phyloP scores from a whole-genome alignment of 2,329 filamentous ascomycete genomes.

The Ascochyta koolunga region DNA sequence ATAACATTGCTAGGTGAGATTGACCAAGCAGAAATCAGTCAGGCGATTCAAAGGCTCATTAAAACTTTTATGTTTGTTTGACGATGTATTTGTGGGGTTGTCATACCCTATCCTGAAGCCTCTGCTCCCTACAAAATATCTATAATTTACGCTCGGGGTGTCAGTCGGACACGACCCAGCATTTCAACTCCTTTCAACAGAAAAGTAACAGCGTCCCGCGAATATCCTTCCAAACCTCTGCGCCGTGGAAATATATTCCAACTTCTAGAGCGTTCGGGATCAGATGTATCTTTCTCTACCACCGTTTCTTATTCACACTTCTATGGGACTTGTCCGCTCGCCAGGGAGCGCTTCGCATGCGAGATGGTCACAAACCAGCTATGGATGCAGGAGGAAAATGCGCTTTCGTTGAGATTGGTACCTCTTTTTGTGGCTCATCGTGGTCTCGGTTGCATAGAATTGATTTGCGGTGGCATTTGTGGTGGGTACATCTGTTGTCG shows the following conservation, averaged over 20 bases:
- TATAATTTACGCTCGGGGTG: background rate
- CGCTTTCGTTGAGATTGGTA: background rate
- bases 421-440: constrained; percentile 34
- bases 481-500: constrained; percentile 63
- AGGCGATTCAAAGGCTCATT: background rate
- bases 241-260: background rate
- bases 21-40: too few species aligned
- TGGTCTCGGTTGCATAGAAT: constrained; percentile 58
- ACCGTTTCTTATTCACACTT: background rate
- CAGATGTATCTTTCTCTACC: background rate
- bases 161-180: background rate
- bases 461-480: constrained; percentile 53
- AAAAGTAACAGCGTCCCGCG: background rate
- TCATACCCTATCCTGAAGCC: background rate
- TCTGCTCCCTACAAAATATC: background rate
- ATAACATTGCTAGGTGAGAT: too few species aligned
- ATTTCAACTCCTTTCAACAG: background rate
- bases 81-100: background rate
- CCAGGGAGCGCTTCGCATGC: constrained; percentile 9
- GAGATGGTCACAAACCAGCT: background rate
- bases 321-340: background rate
- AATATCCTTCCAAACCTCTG: constrained; percentile 13
- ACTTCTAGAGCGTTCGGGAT: constrained; percentile 12
- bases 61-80: background rate
- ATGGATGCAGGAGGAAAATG: background rate